Base-by-base conservation (phyloP, 345 rosid species). In the Sisymbrium altissimum region DNA sequence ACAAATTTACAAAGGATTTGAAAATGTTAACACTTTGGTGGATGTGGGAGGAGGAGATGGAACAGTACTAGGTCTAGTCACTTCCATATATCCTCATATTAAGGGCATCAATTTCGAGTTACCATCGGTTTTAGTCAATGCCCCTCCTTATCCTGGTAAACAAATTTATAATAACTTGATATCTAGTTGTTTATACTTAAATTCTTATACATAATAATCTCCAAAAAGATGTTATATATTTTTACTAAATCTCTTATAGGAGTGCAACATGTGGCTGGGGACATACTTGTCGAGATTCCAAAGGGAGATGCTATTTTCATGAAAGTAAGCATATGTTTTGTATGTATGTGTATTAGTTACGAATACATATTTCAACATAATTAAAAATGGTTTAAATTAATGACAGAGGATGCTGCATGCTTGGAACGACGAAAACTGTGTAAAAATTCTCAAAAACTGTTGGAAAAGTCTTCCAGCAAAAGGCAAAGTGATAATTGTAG, bases 221-320 rank as follows among this genome's bases (percentile, higher is more conserved):
- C 38, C 38, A 7, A 8, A 7, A 7, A 7, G 1, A n/a, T 7
- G 49, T 44, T 44, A 44, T 44, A 44, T 44, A n/a, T 43, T 5
- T n/a, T 5, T 41, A 14, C 18, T 40, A 54, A 44, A 43, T 63
- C 3, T n/a, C 17, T 56, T 41, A 21, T 61, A 91, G 96, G 93
- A 32, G 87, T 89, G 32, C 73, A 92, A 80, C 92, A 88, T 56
- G 86, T 90, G 44, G 87, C 86, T 6, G 96, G 97, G 7, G 96
- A 93, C 75, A 90, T 93, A 96, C 87, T 93, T 70, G 73, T 52
- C 0, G 83, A 88, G 36, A 76, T 86, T 53, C 98, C 97, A 3
- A 81, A 84, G 66, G 96, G 83, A 54, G 95, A 93, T 55, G 93
- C 92, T 40, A 82, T 87, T 40, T 88, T 90, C 86, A 86, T 90